Base-by-base conservation (phyloP, 1,139 yeast genomes). In the Pichia cactophila region DNA sequence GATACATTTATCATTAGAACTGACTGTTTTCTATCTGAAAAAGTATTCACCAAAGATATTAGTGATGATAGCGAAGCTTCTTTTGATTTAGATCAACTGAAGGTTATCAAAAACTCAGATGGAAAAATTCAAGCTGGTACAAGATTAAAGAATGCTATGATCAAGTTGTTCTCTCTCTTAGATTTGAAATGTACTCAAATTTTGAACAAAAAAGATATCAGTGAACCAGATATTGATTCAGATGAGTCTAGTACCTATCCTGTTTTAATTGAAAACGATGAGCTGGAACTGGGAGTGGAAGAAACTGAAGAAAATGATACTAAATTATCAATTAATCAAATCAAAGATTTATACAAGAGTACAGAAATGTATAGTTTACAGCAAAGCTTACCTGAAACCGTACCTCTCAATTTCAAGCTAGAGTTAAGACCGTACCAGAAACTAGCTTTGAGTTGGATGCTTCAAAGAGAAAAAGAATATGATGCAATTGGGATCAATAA, bases 361-460 rank as follows among this genome's bases (percentile, higher is more conserved):
- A 78, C 88, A 23, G 84, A 83, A 57, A 71, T 74, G 41, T 69
- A 74, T 1, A 66, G 74, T 53, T 58, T 77, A 11, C 70, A 72
- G 20, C 60, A 67, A 17, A 62, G 63, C 26, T 71, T 87, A 40
- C 85, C 86, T 0, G 86, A 81, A 56, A 72, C 82, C 0, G 78
- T 80, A 6, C 95, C 96, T 0, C 68, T 67, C 6, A 73, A 82
- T 31, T 86, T 88, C 58, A 69, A 69, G 8, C 56, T 87, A 50
- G 68, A 68, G 1, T 67, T 89, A 47, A 69, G 95, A 49, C 75
- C 78, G 1, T 89, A 89, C 62, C 97, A 89, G 64, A 79, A 76
- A 54, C 86, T 83, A 56, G 95, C 95, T 0, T 67, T 87, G 31
- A 78, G 88, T 3, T 87, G 96, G 96, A 82, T 87, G 89, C 66